Percentiles rank a stretch among this genome's conserved stretches.
Conservation (phyloP, 2,329 filamentous ascomycete genomes). For the Dactylonectria macrodidyma region DNA sequence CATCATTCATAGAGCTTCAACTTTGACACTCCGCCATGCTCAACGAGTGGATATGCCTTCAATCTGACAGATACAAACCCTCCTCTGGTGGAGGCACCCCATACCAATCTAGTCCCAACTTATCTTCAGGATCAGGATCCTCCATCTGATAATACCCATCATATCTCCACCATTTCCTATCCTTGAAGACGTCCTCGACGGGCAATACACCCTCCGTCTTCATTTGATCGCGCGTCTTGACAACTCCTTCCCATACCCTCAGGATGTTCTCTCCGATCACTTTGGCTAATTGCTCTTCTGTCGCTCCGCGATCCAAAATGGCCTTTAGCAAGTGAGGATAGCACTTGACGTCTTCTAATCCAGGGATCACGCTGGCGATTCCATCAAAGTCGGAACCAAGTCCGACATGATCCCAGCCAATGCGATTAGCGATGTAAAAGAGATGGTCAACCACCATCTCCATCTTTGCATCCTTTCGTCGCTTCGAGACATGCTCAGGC, state of each 20-base stretch:
- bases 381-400: slow-evolving; percentile 57
- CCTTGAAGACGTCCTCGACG: slow-evolving; percentile 54
- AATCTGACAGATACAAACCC: slow-evolving; percentile 20
- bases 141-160: slow-evolving; percentile 26
- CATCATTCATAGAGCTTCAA: no score
- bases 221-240: slow-evolving; percentile 46
- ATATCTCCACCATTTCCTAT: slow-evolving; percentile 45
- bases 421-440: slow-evolving; percentile 46
- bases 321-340: slow-evolving; percentile 52
- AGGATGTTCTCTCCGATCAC: slow-evolving; percentile 57
- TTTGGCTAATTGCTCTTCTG: slow-evolving; percentile 54
- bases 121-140: slow-evolving; percentile 24
- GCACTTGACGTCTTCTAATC: slow-evolving; percentile 48
- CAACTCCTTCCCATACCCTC: slow-evolving; percentile 50
- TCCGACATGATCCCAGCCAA: slow-evolving; percentile 56
- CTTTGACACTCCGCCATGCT: no score
- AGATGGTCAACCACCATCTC: slow-evolving; percentile 51
- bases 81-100: slow-evolving; percentile 19
- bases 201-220: slow-evolving; percentile 49
- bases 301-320: slow-evolving; percentile 56
- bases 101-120: slow-evolving; percentile 24
- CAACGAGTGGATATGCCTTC: background rate
- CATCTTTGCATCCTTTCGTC: slow-evolving; percentile 21
- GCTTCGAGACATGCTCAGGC: slow-evolving; percentile 32
- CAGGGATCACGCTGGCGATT: slow-evolving; percentile 26